Evolutionary conservation across 2,329 filamentous ascomycete genomes (phyloP), one percentile per base, ranked within the genome.

Genomic region (Didymella sp.): DNA sequence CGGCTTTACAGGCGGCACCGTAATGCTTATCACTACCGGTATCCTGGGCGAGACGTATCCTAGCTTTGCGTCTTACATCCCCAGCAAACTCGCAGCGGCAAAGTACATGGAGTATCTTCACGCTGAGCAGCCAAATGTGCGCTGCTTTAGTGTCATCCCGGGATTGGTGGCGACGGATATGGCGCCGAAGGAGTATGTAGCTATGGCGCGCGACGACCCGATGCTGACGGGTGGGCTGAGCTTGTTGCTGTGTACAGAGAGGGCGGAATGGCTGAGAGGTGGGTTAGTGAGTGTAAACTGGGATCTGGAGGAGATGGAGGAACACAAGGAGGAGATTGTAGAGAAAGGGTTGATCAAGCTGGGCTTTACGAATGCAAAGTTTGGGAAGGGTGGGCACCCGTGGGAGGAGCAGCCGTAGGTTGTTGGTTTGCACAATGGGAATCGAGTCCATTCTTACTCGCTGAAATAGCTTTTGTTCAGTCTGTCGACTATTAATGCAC

Each of bases 261-360:
- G 55, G 7, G 63, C 51, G 1, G 59, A 66, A 12, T 61, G 49
- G 27, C 25, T 66, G 33, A 37, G 53, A 6, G 58, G 63, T 13
- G 42, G 47, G 2, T 62, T 54, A 28, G 41, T 58, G 13, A 62
- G 53, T 43, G 63, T 58, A 7, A 71, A 61, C 13, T 73, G 68
- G 71, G 71, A 73, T 61, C 62, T 70, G 44, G 55, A 64, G n/a
- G 67, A 73, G 56, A 54, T 72, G 37, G 53, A 65, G 49, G 50
- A 49, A n/a, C 64, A 68, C 53, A 66, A 58, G 47, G 61, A 69
- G 8, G 69, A 72, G 49, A 70, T 73, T 51, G 41, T 69, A 8
- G 56, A 67, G 15, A 62, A 58, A 27, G 60, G 69, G 25, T 47
- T 71, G 43, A 51, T 72, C 49, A 72, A 66, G 53, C 28, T 64